phyloP scores from a whole-genome alignment of 345 rosid genomes.

The Firmiana major region DNA sequence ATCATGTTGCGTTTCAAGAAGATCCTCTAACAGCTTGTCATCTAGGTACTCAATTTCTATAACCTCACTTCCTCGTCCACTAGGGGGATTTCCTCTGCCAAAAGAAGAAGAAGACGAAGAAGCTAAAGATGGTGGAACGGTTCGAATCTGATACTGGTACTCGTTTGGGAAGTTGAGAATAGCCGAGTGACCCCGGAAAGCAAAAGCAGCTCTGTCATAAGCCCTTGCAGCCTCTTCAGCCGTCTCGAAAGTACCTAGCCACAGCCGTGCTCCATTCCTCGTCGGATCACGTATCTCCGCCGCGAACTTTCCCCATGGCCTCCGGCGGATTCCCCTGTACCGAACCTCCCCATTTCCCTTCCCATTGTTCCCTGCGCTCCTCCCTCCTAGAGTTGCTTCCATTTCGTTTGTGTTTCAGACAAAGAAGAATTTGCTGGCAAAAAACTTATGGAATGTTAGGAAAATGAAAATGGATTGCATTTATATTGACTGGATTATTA shows the following conservation, averaged over 20 bases:
- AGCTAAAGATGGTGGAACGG: neutral
- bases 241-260: slow-evolving; percentile 63
- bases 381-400: slow-evolving; percentile 17
- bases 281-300: slow-evolving; percentile 83
- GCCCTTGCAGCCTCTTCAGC: slow-evolving; percentile 65
- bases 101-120: slow-evolving; percentile 13
- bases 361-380: neutral
- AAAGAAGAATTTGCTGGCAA: neutral
- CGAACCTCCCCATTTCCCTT: slow-evolving; percentile 29
- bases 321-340: slow-evolving; percentile 63
- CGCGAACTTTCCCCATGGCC: slow-evolving; percentile 85
- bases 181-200: slow-evolving; percentile 52
- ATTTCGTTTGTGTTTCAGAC: neutral
- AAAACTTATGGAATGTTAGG: neutral
- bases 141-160: slow-evolving; percentile 22
- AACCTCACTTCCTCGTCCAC: slow-evolving; percentile 33
- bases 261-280: slow-evolving; percentile 57
- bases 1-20: slow-evolving; percentile 32
- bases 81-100: slow-evolving; percentile 22
- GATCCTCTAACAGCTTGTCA: slow-evolving; percentile 65
- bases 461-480: neutral
- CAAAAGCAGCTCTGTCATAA: slow-evolving; percentile 54
- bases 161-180: slow-evolving; percentile 72
- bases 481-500: neutral
- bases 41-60: slow-evolving; percentile 81